Conservation (phyloP, 2,329 filamentous ascomycete genomes). For the Cladosporium halotolerans region DNA sequence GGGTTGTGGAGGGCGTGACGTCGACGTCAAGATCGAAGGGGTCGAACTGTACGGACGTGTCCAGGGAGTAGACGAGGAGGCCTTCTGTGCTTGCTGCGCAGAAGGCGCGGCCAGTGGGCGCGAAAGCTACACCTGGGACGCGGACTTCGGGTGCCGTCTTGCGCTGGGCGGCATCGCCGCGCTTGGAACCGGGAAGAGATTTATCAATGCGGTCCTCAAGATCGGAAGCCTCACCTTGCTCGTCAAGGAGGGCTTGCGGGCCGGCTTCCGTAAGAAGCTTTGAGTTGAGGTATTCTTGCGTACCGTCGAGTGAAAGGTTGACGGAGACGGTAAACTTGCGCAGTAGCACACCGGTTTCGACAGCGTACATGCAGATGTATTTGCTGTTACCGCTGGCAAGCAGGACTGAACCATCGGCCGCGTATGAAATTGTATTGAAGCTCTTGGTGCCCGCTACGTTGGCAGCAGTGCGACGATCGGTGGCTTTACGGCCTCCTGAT, state of each 20-base stretch:
- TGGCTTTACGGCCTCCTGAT: conserved; percentile 82
- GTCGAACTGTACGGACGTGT: conserved; percentile 79
- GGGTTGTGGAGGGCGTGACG: conserved; percentile 70
- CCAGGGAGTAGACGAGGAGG: conserved; percentile 85
- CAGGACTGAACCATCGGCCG: conserved; percentile 83
- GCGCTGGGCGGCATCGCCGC: conserved; percentile 76
- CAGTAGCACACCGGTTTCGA: conserved; percentile 79
- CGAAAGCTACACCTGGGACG: conserved; percentile 78
- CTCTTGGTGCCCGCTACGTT: conserved; percentile 86
- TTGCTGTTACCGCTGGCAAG: conserved; percentile 94
- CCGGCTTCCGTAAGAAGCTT: conserved; percentile 86
- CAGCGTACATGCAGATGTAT: conserved; percentile 96
- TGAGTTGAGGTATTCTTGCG: conserved; percentile 95
- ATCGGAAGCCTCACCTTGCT: conserved; percentile 81
- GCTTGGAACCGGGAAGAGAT: conserved; percentile 75
- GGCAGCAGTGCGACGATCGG: conserved; percentile 83
- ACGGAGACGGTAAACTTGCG: conserved; percentile 95
- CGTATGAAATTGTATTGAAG: conserved; percentile 84
- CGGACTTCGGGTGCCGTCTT: conserved; percentile 74
- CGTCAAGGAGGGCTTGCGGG: conserved; percentile 75
- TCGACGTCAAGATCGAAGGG: conserved; percentile 93
- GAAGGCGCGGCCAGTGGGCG: conserved; percentile 82
- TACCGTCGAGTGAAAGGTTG: conserved; percentile 92
- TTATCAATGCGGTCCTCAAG: conserved; percentile 75
- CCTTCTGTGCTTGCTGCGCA: conserved; percentile 94